Evolutionary conservation across 106 monocot genomes (phyloP).

Genomic region (Allium sativum): DNA sequence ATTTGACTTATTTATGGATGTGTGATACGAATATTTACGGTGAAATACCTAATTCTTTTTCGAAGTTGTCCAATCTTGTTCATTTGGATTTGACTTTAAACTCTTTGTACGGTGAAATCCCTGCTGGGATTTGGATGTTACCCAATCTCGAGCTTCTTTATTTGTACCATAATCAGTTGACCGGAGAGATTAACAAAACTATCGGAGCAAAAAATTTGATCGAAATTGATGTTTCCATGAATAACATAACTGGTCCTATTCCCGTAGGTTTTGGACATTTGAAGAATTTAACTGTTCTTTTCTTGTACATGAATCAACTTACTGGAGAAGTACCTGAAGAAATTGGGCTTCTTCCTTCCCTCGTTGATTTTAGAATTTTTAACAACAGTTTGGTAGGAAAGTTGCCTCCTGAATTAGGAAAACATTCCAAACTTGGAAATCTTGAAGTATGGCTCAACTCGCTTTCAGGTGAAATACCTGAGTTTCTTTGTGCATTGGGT

Average conservation of each 20-base stretch:
- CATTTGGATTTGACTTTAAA: constrained; percentile 20
- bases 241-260: constrained; percentile 39
- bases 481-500: constrained; percentile 26
- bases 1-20: constrained; percentile 29
- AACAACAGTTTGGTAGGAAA: constrained; percentile 31
- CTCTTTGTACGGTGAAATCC: constrained; percentile 32
- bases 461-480: constrained; percentile 23
- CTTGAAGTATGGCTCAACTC: constrained; percentile 45
- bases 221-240: constrained; percentile 37
- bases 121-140: constrained; percentile 30
- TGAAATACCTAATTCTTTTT: constrained; percentile 23
- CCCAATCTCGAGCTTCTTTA: constrained; percentile 16
- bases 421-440: constrained; percentile 26
- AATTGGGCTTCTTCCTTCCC: constrained; percentile 30
- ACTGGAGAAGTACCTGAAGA: constrained; percentile 33
- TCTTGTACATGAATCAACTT: constrained; percentile 31
- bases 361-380: constrained; percentile 27
- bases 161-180: constrained; percentile 18
- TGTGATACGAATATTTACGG: constrained; percentile 21
- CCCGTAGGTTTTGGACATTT: constrained; percentile 28
- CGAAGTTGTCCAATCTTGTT: constrained; percentile 12
- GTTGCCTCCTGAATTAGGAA: constrained; percentile 42
- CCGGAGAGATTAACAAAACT: constrained; percentile 22
- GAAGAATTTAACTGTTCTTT: constrained; percentile 17
- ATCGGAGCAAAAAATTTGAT: constrained; percentile 14